Evolutionary conservation across 2,329 filamentous ascomycete species (phyloP).

Genomic region (Magnaporthiopsis poae): DNA sequence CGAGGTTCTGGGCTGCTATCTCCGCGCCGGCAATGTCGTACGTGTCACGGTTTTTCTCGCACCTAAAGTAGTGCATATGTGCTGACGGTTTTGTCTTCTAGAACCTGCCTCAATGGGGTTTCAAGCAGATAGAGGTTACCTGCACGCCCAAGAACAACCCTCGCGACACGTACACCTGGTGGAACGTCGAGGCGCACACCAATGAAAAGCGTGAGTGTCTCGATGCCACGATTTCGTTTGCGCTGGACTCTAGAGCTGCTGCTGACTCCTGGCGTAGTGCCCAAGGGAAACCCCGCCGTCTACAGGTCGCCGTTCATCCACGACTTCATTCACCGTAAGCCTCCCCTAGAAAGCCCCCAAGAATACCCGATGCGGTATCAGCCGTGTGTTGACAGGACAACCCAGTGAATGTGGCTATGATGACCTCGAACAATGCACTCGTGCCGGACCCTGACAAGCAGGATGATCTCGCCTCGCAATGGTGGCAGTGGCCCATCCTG

Average conservation of each 20-base stretch:
- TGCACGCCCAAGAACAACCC: constrained; percentile 91
- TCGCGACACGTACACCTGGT: constrained; percentile 88
- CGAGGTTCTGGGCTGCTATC: constrained; percentile 74
- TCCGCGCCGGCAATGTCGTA: constrained; percentile 76
- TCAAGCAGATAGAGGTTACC: constrained; percentile 97
- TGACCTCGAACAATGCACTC: constrained; percentile 98
- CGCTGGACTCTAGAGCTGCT: neutral
- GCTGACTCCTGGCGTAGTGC: constrained; percentile 45
- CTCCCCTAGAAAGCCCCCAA: neutral
- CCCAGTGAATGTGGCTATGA: constrained; percentile 87
- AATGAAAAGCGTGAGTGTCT: constrained; percentile 73
- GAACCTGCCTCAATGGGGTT: constrained; percentile 96
- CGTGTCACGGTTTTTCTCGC: neutral
- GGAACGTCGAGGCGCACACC: constrained; percentile 92
- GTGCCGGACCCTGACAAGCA: constrained; percentile 98
- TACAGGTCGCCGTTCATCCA: constrained; percentile 97
- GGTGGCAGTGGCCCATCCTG: constrained; percentile 97
- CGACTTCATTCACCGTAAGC: constrained; percentile 71
- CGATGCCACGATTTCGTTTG: neutral
- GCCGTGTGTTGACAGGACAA: constrained; percentile 6
- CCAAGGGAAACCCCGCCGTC: constrained; percentile 74
- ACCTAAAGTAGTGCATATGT: neutral
- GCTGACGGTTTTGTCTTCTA: neutral
- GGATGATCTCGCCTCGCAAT: constrained; percentile 89
- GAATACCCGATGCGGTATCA: neutral